Evolutionary conservation across 2,329 filamentous ascomycete genomes (phyloP), one percentile per base, ranked within the genome.

Genomic region (Diaporthe velutina): DNA sequence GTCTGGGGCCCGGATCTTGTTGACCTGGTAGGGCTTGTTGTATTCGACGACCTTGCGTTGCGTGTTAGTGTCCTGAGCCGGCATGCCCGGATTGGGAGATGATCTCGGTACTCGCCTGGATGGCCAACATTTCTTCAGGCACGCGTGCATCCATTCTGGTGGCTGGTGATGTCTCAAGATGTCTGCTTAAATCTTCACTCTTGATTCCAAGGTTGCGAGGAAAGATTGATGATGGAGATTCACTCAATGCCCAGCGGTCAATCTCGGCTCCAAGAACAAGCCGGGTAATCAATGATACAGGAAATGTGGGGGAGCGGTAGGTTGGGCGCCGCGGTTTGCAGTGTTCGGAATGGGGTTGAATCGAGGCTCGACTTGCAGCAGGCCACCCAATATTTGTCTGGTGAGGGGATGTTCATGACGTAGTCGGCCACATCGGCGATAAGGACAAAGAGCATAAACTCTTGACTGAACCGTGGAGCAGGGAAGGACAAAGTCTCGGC

Each of bases 11-110:
- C 86, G 83, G 42, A 91, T 80, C 22, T 83, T 81, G 77, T 85
- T 85, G 74, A 92, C 83, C 68, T 86, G 79, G 81, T 92, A 91
- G 8, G 90, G 89, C 76, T 87, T 83, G 77, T 90, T 86, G 84
- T 84, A 89, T 80, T 87, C 77, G 10, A 79, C 79, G 50, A 84
- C 76, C 74, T 80, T 80, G 19, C 22, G 30, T 42, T 4, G 10
- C 19, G n/a, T 9, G 52, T 60, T 7, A 45, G n/a, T 58, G 17
- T 6, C 15, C 15, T n/a, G 38, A 35, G 19, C 12, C 25, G 30
- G 15, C 22, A 10, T 33, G n/a, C 30, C 6, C 6, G 1, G 30
- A 25, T 13, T 9, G 15, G 42, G 9, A 35, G 17, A 38, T 9
- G 25, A 30, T 19, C 17, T 42, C 5, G 4, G n/a, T 5, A 52